Evolutionary conservation across 257 asterid species (phyloP), one percentile per base, ranked within the genome.

Genomic region (Penstemon newberryi): DNA sequence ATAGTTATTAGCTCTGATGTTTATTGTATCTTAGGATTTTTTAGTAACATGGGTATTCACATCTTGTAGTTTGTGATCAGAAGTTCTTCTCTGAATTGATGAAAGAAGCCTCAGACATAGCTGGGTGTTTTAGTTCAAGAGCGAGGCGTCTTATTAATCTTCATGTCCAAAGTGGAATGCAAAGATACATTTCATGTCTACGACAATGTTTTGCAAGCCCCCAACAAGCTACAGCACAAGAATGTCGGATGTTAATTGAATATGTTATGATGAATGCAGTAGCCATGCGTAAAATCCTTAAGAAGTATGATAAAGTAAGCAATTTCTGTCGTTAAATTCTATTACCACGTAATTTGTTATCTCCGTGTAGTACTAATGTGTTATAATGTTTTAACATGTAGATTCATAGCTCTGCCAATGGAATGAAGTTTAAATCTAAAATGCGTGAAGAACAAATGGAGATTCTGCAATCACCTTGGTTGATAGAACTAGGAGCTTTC

Each of bases 241-340:
- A 89, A 78, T 85, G 94, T 76, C 80, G 67, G 47, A 79, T 86
- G 84, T 70, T 89, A 54, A 73, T 88, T 44, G 86, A 92, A 72
- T 92, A 92, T 62, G 94, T 80, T 36, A 78, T 75, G 68, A 87
- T 92, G 90, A 92, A 92, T 75, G 95, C 96, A 33, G 75, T 86
- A 62, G 98, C 96, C 69, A 82, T 92, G 82, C 83, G 90, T 44
- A 92, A 92, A 83, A 89, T 92, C 70, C 96, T 92, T 56, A 89
- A 89, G 87, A 92, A 92, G 80, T 92, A 92, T 62, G 98, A 89
- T 73, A 89, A 87, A 76, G 98, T 91, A 79, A 80, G 77, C 25
- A 42, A 11, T 40, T 7, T 3, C 8, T 41, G 41, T 63, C 53
- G 46, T 33, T 55, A 10, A 46, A 54, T 54, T 37, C 13, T 5